phyloP scores from a whole-genome alignment of 2,329 filamentous ascomycete species.

The Xylariaceae sp. region DNA sequence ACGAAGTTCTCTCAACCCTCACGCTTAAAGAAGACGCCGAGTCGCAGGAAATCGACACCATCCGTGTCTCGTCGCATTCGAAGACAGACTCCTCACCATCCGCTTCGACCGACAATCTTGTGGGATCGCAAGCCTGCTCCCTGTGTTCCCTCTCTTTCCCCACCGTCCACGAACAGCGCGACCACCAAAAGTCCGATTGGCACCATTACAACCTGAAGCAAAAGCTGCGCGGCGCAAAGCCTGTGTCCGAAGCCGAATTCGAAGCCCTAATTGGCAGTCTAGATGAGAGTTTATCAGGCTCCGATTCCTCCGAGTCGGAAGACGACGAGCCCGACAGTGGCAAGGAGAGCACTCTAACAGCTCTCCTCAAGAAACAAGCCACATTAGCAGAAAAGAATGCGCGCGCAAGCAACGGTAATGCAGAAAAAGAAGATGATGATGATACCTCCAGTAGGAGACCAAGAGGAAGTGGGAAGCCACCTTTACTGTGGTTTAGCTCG shows the following conservation, averaged over 20 bases:
- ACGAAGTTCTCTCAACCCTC: slow-evolving; percentile 68
- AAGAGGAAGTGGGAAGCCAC: slow-evolving; percentile 62
- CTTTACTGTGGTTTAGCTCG: slow-evolving; percentile 83
- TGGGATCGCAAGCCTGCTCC: slow-evolving; percentile 72
- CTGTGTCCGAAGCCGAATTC: slow-evolving; percentile 80
- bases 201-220: slow-evolving; percentile 95
- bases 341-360: slow-evolving; percentile 71
- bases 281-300: slow-evolving; percentile 90
- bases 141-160: slow-evolving; percentile 73
- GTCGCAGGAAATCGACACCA: slow-evolving; percentile 28
- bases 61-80: slow-evolving; percentile 24
- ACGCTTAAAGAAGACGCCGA: slow-evolving; percentile 51
- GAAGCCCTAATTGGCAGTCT: slow-evolving; percentile 80
- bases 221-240: slow-evolving; percentile 69
- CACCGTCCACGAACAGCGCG: slow-evolving; percentile 75
- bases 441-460: slow-evolving; percentile 45
- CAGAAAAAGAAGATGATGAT: slow-evolving; percentile 52
- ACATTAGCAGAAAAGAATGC: slow-evolving; percentile 56
- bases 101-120: slow-evolving; percentile 39
- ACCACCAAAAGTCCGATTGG: slow-evolving; percentile 84
- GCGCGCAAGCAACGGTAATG: slow-evolving; percentile 34
- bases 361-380: slow-evolving; percentile 80
- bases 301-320: slow-evolving; percentile 70
- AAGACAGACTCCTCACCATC: slow-evolving; percentile 22
- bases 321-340: slow-evolving; percentile 49